Evolutionary conservation across 1,139 yeast genomes (phyloP).

Genomic region (Petasospora rhodanensis): DNA sequence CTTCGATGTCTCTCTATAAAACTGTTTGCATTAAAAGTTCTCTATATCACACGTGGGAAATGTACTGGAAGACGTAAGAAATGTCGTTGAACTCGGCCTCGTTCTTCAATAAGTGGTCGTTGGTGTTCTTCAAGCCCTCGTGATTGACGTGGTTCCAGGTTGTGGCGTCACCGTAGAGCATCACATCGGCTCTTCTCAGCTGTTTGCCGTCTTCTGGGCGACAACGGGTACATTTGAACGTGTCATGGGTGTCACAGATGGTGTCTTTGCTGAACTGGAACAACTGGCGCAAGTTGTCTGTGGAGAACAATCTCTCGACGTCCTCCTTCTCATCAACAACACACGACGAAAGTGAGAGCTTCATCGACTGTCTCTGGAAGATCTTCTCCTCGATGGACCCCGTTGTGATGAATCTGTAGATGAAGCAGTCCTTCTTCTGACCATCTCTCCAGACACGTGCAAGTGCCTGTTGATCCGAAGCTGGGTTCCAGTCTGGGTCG

Average conservation of each 20-base stretch:
- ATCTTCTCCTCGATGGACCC: slow-evolving; percentile 97
- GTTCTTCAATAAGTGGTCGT: slow-evolving; percentile 71
- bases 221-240: slow-evolving; percentile 86
- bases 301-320: slow-evolving; percentile 85
- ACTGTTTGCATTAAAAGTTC: too few relatives aligned
- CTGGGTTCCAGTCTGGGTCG: slow-evolving; percentile 99
- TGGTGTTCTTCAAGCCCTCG: slow-evolving; percentile 54
- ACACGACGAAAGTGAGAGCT: slow-evolving; percentile 86
- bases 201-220: slow-evolving; percentile 54
- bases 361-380: slow-evolving; percentile 96
- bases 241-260: slow-evolving; percentile 86
- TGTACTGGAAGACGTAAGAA: slow-evolving; percentile 87
- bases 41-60: slow-evolving; percentile 76
- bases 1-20: too few relatives aligned
- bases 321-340: slow-evolving; percentile 97
- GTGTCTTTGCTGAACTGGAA: slow-evolving; percentile 70
- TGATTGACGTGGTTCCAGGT: slow-evolving; percentile 92
- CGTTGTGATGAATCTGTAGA: slow-evolving; percentile 87
- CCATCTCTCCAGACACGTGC: slow-evolving; percentile 99
- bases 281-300: slow-evolving; percentile 71
- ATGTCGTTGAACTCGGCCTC: slow-evolving; percentile 69
- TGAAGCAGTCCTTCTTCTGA: slow-evolving; percentile 93
- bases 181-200: slow-evolving; percentile 64
- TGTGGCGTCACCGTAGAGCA: slow-evolving; percentile 97
- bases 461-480: slow-evolving; percentile 95